A percentile compares a stretch with the other conserved stretches of the same genome.
Evolutionary conservation across 2,329 filamentous ascomycete species (phyloP).

Genomic region (Metarhizium anisopliae): DNA sequence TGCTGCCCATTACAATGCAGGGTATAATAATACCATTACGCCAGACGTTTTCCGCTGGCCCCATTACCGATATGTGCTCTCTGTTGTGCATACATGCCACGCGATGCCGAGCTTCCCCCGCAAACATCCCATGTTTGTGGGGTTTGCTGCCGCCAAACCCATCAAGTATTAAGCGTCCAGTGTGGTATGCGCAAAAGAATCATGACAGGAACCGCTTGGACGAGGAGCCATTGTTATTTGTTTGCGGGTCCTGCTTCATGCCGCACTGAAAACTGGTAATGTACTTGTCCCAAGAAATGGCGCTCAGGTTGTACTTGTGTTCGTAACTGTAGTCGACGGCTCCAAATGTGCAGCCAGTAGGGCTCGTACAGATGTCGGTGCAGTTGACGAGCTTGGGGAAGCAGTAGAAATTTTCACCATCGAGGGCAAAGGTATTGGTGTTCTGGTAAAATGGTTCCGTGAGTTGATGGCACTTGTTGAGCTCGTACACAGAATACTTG

Average conservation of each 20-base stretch:
- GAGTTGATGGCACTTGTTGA: slow-evolving; percentile 38
- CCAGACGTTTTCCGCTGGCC: background rate
- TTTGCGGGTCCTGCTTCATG: background rate
- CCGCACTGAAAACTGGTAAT: slow-evolving; percentile 26
- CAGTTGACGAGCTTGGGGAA: slow-evolving; percentile 34
- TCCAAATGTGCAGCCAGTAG: slow-evolving; percentile 44
- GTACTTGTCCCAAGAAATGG: slow-evolving; percentile 34
- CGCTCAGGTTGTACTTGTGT: slow-evolving; percentile 38
- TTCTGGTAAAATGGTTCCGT: slow-evolving; percentile 29
- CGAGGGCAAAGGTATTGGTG: slow-evolving; percentile 40
- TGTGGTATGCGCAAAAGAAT: background rate
- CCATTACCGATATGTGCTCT: background rate
- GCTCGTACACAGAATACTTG: slow-evolving; percentile 30
- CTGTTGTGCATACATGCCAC: background rate
- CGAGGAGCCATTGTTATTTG: background rate
- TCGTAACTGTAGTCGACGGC: slow-evolving; percentile 34
- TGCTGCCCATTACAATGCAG: background rate
- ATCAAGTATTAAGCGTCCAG: background rate
- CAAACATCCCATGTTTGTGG: background rate
- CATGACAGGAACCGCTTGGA: background rate
- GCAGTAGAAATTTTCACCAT: slow-evolving; percentile 39
- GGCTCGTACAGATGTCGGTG: slow-evolving; percentile 36
- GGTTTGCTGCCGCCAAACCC: background rate
- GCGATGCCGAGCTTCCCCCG: slow-evolving; percentile 2
- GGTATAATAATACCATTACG: background rate